phyloP scores from a whole-genome alignment of 345 rosid genomes.

The Arabis hirsuta region DNA sequence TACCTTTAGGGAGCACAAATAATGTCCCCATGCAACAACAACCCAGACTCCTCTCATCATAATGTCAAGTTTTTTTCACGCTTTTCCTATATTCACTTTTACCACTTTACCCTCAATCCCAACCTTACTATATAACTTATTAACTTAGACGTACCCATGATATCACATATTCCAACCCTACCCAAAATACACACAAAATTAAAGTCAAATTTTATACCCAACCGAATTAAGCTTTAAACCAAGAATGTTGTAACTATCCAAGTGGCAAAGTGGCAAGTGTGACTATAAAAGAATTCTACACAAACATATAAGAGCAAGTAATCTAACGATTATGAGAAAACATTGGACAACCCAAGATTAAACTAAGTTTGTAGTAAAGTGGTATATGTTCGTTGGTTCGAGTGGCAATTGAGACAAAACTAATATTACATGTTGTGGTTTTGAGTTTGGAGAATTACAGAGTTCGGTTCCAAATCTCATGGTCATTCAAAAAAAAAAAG shows the following conservation, averaged over 20 bases:
- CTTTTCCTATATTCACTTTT: neutral
- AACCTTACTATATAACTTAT: neutral
- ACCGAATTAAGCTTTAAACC: neutral
- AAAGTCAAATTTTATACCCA: neutral
- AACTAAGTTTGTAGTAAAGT: neutral
- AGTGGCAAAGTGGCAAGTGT: neutral
- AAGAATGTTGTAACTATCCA: neutral
- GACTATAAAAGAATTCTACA: neutral
- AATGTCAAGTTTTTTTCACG: conserved; percentile 45
- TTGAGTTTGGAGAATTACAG: no score
- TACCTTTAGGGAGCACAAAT: conserved; percentile 52
- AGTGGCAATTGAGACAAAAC: no score
- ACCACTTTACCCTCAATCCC: conserved; percentile 11
- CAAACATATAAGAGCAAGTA: neutral
- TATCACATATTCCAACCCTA: neutral
- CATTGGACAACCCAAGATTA: neutral
- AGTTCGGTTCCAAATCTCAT: no score
- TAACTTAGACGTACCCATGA: conserved; percentile 9
- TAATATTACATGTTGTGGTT: no score
- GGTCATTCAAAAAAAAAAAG: no score
- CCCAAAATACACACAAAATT: neutral
- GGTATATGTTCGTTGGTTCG: neutral
- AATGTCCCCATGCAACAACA: conserved; percentile 57
- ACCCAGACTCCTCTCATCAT: conserved; percentile 52
- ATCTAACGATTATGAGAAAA: neutral